These are phyloP conservation scores for Komagataella populi DNA, from an alignment of 805 yeast species.

Conservation along the genomic window DNA sequence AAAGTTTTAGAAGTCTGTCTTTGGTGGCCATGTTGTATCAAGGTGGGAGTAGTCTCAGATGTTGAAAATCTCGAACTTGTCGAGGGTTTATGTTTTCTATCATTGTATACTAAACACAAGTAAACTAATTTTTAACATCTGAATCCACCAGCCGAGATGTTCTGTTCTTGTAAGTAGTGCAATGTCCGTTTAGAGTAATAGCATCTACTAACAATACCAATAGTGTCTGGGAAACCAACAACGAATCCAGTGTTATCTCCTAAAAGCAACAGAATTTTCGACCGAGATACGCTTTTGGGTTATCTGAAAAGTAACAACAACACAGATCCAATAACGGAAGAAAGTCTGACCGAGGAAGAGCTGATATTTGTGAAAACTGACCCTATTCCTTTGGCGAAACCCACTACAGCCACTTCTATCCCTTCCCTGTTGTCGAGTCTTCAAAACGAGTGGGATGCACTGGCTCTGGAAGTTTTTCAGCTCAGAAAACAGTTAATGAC, in stretches of 20 bases:
- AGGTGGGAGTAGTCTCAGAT: background rate
- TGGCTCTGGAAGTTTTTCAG: constrained; percentile 68
- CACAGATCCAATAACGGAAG: constrained; percentile 64
- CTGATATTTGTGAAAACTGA: constrained; percentile 28
- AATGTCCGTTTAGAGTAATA: background rate
- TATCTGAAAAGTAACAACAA: constrained; percentile 47
- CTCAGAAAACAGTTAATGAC: constrained; percentile 57
- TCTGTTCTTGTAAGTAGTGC: constrained; percentile 10
- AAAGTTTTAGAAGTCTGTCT: constrained; percentile 35
- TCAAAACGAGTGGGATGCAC: constrained; percentile 84
- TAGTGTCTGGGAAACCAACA: constrained; percentile 56
- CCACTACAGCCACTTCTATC: constrained; percentile 47
- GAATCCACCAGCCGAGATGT: constrained; percentile 5
- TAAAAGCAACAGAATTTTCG: constrained; percentile 59
- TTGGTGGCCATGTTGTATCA: background rate
- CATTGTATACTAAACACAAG: background rate
- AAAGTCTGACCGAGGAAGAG: constrained; percentile 44
- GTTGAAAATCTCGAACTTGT: background rate
- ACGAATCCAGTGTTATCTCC: constrained; percentile 67
- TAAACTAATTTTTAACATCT: background rate
- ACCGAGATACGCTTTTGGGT: constrained; percentile 39
- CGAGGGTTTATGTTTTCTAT: background rate
- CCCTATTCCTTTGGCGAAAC: constrained; percentile 18
- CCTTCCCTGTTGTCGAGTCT: constrained; percentile 66
- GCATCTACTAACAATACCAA: background rate